These are phyloP conservation scores for Neoascochyta sp. DNA, from an alignment of 2,329 filamentous ascomycete species.

Conservation along the genomic window DNA sequence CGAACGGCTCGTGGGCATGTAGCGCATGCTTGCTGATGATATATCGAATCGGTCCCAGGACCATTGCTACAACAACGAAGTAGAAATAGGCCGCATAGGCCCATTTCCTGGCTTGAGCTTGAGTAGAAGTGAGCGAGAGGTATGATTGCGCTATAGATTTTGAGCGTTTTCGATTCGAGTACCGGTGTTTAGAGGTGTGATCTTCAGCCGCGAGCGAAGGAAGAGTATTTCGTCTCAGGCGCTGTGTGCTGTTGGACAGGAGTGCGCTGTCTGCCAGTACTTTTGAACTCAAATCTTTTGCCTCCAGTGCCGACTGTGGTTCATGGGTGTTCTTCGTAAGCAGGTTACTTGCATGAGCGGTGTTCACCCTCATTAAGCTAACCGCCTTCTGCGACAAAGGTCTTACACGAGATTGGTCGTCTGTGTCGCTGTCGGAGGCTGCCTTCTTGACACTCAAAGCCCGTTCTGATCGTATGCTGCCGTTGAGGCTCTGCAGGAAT, in stretches of 20 bases:
- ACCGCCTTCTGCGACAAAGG: constrained; percentile 21
- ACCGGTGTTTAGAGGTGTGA: constrained; percentile 17
- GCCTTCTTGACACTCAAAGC: constrained; percentile 20
- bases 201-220: constrained; percentile 24
- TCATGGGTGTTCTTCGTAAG: constrained; percentile 14
- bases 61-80: constrained; percentile 58
- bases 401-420: constrained; percentile 47
- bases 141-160: constrained; percentile 57
- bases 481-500: constrained; percentile 42
- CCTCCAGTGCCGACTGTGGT: constrained; percentile 30
- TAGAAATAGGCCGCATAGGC: constrained; percentile 80
- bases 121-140: constrained; percentile 71
- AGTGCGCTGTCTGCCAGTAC: constrained; percentile 4
- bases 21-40: constrained; percentile 68
- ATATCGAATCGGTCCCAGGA: constrained; percentile 67
- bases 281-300: constrained; percentile 16
- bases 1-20: constrained; percentile 71
- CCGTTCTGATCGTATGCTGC: constrained; percentile 30
- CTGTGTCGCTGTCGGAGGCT: constrained; percentile 45
- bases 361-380: constrained; percentile 18
- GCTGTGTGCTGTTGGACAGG: constrained; percentile 4
- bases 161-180: constrained; percentile 25
- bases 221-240: constrained; percentile 35
- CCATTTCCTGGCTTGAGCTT: constrained; percentile 77
- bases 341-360: too few relatives aligned